These are phyloP conservation scores for Starmerella powellii DNA, from an alignment of 805 yeast species.

Conservation along the genomic window DNA sequence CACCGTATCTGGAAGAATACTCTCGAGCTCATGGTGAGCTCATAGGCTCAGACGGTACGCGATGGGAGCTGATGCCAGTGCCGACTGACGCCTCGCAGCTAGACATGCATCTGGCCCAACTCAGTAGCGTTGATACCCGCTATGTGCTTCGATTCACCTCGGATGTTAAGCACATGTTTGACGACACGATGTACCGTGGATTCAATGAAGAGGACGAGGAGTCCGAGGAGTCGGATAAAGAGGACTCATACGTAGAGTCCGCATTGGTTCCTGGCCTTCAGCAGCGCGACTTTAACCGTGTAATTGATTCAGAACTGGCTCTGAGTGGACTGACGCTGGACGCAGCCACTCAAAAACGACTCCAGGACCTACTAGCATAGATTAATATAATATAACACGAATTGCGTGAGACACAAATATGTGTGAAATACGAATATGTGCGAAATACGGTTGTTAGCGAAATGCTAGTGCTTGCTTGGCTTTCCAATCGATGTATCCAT, in stretches of 20 bases:
- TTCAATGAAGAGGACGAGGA: slow-evolving; percentile 2
- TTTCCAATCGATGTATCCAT: too few relatives aligned
- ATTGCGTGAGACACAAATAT: not conserved
- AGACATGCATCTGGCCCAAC: slow-evolving; percentile 19
- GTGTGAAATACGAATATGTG: not conserved
- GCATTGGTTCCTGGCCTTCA: slow-evolving; percentile 19
- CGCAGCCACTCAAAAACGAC: slow-evolving; percentile 1
- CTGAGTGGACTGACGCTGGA: slow-evolving; percentile 10
- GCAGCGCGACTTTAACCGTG: slow-evolving; percentile 12
- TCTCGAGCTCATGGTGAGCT: slow-evolving; percentile 5
- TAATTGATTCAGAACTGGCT: slow-evolving; percentile 6
- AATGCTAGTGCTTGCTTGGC: too few relatives aligned
- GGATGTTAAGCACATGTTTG: slow-evolving; percentile 15
- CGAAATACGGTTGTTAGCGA: too few relatives aligned
- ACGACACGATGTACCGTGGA: slow-evolving; percentile 3
- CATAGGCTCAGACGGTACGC: not conserved
- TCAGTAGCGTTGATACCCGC: slow-evolving; percentile 15
- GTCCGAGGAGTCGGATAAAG: slow-evolving; percentile 9
- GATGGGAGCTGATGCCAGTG: slow-evolving; percentile 17
- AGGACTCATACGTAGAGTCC: slow-evolving; percentile 18
- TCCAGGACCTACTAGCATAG: slow-evolving; percentile 1
- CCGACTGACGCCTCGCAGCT: slow-evolving; percentile 19
- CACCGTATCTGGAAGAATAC: not conserved
- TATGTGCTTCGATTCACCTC: slow-evolving; percentile 16
- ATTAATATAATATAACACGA: not conserved